Evolutionary conservation across 1,139 yeast genomes (phyloP).

Genomic region (Hanseniaspora uvarum): DNA sequence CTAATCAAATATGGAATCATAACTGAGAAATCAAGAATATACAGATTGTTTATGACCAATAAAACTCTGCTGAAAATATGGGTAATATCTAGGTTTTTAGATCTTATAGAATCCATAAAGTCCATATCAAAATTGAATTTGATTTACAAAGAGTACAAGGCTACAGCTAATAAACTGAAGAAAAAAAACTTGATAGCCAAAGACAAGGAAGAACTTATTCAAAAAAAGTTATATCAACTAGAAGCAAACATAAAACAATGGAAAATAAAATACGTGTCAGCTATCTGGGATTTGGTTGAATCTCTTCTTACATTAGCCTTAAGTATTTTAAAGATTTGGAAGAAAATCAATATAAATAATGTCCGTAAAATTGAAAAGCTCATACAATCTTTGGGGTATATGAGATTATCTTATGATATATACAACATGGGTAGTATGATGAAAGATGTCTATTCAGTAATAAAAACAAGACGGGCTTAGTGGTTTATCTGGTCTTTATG

Average conservation of each 20-base stretch:
- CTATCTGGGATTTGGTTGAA: constrained; percentile 1
- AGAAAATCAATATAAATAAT: background rate
- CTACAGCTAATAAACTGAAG: background rate
- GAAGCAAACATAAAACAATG: background rate
- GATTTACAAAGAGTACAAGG: background rate
- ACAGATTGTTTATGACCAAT: background rate
- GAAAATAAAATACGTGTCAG: background rate
- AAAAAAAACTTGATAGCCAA: background rate
- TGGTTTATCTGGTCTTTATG: background rate
- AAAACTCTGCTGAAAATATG: background rate
- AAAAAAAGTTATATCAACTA: background rate
- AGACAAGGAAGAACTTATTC: background rate
- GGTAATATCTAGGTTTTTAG: background rate
- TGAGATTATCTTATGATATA: constrained; percentile 5
- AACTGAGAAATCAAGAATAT: background rate
- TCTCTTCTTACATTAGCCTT: background rate
- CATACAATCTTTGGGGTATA: background rate
- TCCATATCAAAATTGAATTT: background rate
- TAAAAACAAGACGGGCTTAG: background rate
- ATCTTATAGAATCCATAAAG: background rate
- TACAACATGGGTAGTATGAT: background rate
- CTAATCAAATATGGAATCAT: constrained; percentile 6
- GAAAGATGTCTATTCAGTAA: background rate
- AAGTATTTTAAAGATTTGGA: background rate
- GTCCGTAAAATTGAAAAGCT: background rate